Percentiles rank a stretch among this genome's conserved stretches.
phyloP scores from a whole-genome alignment of 129 eudicot species.

The Helianthus tuberosus region DNA sequence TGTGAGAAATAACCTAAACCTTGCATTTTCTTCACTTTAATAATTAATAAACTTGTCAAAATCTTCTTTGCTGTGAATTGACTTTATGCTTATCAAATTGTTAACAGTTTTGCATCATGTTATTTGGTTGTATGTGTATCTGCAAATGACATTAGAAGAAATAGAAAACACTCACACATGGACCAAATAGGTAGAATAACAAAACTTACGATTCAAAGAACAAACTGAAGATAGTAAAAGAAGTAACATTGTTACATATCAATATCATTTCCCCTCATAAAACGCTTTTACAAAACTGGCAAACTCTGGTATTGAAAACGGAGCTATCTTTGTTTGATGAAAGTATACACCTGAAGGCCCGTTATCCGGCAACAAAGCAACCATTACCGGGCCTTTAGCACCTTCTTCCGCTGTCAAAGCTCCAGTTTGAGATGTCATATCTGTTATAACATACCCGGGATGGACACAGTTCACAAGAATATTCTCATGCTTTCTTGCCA shows the following conservation, averaged over 20 bases:
- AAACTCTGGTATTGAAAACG: background rate
- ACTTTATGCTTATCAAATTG: background rate
- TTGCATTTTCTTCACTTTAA: no score
- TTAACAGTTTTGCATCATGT: background rate
- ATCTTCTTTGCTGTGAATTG: background rate
- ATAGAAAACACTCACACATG: background rate
- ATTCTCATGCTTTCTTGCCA: background rate
- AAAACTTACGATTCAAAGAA: background rate
- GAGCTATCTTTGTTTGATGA: background rate
- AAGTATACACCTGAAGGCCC: slow-evolving; percentile 13
- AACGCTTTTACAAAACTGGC: background rate
- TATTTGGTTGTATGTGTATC: background rate
- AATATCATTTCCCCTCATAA: background rate
- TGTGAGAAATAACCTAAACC: no score
- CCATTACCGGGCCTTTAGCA: slow-evolving; percentile 17
- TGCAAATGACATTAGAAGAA: background rate
- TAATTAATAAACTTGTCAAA: no score
- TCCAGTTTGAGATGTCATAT: slow-evolving; percentile 10
- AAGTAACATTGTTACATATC: background rate
- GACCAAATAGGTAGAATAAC: background rate
- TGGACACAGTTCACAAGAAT: background rate
- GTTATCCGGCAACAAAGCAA: slow-evolving; percentile 13
- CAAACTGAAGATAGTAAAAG: background rate
- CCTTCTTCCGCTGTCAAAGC: background rate
- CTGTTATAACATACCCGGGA: background rate